A percentile compares a stretch with the other conserved stretches of the same genome.
phyloP scores from a whole-genome alignment of 2,329 filamentous ascomycete genomes.

The Domatiomyces catenatus region DNA sequence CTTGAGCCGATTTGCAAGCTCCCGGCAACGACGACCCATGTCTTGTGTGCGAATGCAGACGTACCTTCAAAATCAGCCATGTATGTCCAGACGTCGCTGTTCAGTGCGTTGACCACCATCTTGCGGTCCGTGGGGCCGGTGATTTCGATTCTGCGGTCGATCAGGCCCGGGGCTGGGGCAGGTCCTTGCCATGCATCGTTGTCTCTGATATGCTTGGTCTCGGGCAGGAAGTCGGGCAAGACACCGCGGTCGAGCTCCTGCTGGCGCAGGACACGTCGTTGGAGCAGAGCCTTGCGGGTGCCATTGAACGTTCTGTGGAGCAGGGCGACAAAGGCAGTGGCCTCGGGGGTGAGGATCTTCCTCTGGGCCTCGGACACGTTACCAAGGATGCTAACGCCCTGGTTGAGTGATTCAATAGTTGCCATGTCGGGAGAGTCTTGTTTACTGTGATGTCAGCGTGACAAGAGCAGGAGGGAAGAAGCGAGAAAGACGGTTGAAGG shows the following conservation, averaged over 20 bases:
- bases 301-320: conserved; percentile 89
- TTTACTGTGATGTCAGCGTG: background rate
- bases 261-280: conserved; percentile 74
- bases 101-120: conserved; percentile 97
- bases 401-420: conserved; percentile 59
- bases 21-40: too few relatives aligned
- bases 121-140: conserved; percentile 94
- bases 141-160: conserved; percentile 91
- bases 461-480: background rate
- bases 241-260: conserved; percentile 81
- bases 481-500: background rate
- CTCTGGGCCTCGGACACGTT: conserved; percentile 59
- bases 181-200: conserved; percentile 89
- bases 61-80: conserved; percentile 98
- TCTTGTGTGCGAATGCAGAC: too few relatives aligned
- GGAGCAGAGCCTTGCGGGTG: conserved; percentile 73
- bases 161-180: conserved; percentile 74
- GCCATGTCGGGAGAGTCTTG: conserved; percentile 39
- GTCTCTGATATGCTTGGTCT: conserved; percentile 90
- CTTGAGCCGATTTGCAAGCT: too few relatives aligned
- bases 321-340: conserved; percentile 79
- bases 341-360: conserved; percentile 85
- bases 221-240: conserved; percentile 84
- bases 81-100: conserved; percentile 93
- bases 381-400: conserved; percentile 77